Percentiles rank a stretch among this genome's conserved stretches.
These are phyloP conservation scores for Flaveria linearis DNA, from an alignment of 129 eudicot species.

Conservation along the genomic window DNA sequence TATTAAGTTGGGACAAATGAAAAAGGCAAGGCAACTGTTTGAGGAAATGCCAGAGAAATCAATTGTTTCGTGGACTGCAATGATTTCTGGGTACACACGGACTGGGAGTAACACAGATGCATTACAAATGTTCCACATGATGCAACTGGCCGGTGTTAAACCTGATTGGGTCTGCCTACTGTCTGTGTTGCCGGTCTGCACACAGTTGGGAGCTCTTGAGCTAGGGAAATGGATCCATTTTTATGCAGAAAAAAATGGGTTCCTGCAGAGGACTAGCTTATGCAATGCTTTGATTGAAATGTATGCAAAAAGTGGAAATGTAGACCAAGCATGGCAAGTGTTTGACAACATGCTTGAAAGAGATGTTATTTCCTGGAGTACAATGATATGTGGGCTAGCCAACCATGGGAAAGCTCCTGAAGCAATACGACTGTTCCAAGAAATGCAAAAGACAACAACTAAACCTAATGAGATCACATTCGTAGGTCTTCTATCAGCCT, in stretches of 20 bases:
- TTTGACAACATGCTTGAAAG: not conserved
- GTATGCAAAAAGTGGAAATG: slow-evolving; percentile 7
- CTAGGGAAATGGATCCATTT: slow-evolving; percentile 67
- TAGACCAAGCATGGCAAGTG: slow-evolving; percentile 13
- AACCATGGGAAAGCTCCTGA: slow-evolving; percentile 8
- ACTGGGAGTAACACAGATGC: slow-evolving; percentile 46
- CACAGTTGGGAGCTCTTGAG: slow-evolving; percentile 65
- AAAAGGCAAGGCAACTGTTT: not conserved
- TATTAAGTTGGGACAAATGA: slow-evolving; percentile 5
- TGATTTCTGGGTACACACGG: slow-evolving; percentile 20
- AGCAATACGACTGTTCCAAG: not conserved
- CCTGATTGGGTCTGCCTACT: slow-evolving; percentile 73
- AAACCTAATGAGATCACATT: slow-evolving; percentile 16
- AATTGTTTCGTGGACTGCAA: slow-evolving; percentile 10
- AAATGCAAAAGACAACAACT: not conserved
- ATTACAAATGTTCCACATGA: slow-evolving; percentile 46
- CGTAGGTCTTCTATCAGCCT: not conserved
- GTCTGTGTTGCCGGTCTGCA: slow-evolving; percentile 60
- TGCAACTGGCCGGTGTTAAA: slow-evolving; percentile 55
- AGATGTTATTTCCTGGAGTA: slow-evolving; percentile 18
- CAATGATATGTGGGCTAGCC: not conserved
- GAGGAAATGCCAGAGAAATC: slow-evolving; percentile 9
- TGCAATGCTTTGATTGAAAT: slow-evolving; percentile 20
- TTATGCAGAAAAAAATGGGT: slow-evolving; percentile 52
- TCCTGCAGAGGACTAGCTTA: slow-evolving; percentile 7